Base-by-base conservation (phyloP, 2,329 filamentous ascomycete genomes). In the Sclerotinia sclerotiorum region DNA sequence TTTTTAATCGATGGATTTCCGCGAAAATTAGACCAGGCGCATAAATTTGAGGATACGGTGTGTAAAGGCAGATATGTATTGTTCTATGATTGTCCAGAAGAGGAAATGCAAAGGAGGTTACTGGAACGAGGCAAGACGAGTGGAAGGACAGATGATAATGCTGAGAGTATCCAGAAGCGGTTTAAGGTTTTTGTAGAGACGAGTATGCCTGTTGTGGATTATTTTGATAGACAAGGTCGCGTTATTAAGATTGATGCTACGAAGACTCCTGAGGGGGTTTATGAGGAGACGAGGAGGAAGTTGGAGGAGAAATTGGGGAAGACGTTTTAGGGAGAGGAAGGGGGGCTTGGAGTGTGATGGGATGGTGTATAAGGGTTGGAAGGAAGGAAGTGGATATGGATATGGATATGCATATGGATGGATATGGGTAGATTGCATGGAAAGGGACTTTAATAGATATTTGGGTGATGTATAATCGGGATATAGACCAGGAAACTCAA, bases 171-270 rank as follows among this genome's bases (percentile, higher is more conserved):
- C 79, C 90, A 91, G 83, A 99, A 99, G 89, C 87, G 95, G 68
- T 99, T 99, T 85, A 89, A 88, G 78, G 94, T 90, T 5, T 99
- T 98, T 78, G 83, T 96, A 75, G 93, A 98, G 81, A 97, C 93
- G 2, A 97, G 93, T 81, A 97, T 98, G 94, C 95, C 95, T 35
- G 95, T 98, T 58, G 93, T 99, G 67, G 86, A 97, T 74, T 87
- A 92, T 78, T 98, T 91, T 79, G 88, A 90, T 77, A 83, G 84
- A 75, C 84, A 94, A 81, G 88, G 87, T 75, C 89, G 89, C 78
- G 93, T 98, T 21, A 87, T 97, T 78, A 91, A 89, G 82, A 85
- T 98, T 56, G 84, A 89, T 74, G 92, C 94, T 42, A 90, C 88
- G 35, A 85, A 87, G 55, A 76, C 81, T 10, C 89, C 92, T 2